These are phyloP conservation scores for Candida xiaguanensis DNA, from an alignment of 805 yeast species.

Conservation along the genomic window DNA sequence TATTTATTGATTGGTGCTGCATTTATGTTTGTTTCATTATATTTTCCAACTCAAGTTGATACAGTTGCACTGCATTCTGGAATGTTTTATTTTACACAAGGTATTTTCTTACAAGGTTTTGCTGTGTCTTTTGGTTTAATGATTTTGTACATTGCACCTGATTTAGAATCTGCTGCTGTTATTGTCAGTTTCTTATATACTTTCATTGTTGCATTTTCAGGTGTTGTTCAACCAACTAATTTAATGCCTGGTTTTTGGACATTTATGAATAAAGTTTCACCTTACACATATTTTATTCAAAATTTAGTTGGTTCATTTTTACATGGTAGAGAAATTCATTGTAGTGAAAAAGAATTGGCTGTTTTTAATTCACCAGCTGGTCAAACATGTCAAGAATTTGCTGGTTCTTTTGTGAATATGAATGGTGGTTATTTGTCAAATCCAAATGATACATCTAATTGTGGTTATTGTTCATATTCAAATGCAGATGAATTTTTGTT, in stretches of 20 bases:
- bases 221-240: slow-evolving; percentile 56
- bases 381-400: slow-evolving; percentile 59
- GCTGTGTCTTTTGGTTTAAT: slow-evolving; percentile 33
- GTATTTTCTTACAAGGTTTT: slow-evolving; percentile 26
- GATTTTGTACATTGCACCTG: slow-evolving; percentile 56
- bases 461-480: slow-evolving; percentile 47
- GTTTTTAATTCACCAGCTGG: slow-evolving; percentile 46
- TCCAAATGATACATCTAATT: slow-evolving; percentile 44
- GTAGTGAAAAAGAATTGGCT: slow-evolving; percentile 26
- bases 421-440: slow-evolving; percentile 56
- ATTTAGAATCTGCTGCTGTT: slow-evolving; percentile 64
- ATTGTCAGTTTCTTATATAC: slow-evolving; percentile 53
- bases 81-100: slow-evolving; percentile 29
- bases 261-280: slow-evolving; percentile 75
- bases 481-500: slow-evolving; percentile 48
- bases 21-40: slow-evolving; percentile 39
- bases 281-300: slow-evolving; percentile 66
- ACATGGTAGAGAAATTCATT: slow-evolving; percentile 46
- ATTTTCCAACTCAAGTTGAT: slow-evolving; percentile 46
- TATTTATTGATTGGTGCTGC: slow-evolving; percentile 36
- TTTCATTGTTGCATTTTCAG: slow-evolving; percentile 62
- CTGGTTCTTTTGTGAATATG: slow-evolving; percentile 36
- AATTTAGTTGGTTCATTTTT: slow-evolving; percentile 44
- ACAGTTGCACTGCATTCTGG: slow-evolving; percentile 40
- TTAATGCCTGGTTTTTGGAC: slow-evolving; percentile 81